A percentile compares a stretch with the other conserved stretches of the same genome.
phyloP scores from a whole-genome alignment of 1,139 yeast genomes.

The Pichia cactophila region DNA sequence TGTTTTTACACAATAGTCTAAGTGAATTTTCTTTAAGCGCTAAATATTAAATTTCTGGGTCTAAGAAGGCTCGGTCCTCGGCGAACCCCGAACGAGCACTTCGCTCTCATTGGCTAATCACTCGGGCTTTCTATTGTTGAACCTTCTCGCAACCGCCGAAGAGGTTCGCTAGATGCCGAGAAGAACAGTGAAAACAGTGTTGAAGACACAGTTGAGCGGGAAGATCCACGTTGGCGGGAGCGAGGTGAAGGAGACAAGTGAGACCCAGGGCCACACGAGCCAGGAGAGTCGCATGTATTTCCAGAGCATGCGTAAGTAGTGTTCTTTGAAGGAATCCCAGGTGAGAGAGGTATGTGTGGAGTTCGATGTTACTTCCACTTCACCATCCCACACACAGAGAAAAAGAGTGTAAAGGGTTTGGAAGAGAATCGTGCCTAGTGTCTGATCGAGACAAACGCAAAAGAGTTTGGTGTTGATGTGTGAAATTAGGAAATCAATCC shows the following conservation, averaged over 20 bases:
- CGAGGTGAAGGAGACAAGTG: constrained; percentile 42
- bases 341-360: constrained; percentile 1
- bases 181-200: constrained; percentile 49
- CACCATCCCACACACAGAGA: constrained; percentile 49
- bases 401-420: constrained; percentile 45
- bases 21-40: not conserved
- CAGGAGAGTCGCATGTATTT: constrained; percentile 47
- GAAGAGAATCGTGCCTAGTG: constrained; percentile 47
- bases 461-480: constrained; percentile 31
- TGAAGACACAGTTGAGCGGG: constrained; percentile 52
- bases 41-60: not conserved
- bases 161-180: constrained; percentile 21
- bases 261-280: constrained; percentile 54
- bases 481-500: constrained; percentile 45
- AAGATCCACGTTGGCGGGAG: constrained; percentile 39
- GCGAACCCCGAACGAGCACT: not conserved
- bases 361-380: constrained; percentile 18
- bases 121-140: too few species aligned
- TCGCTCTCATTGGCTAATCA: too few species aligned
- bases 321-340: constrained; percentile 11
- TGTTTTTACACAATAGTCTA: too few species aligned
- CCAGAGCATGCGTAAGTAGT: constrained; percentile 31
- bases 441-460: constrained; percentile 46
- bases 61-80: not conserved
- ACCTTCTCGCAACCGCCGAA: not conserved